phyloP scores from a whole-genome alignment of 169 alveolate genomes.

The Plasmodium vivax region DNA sequence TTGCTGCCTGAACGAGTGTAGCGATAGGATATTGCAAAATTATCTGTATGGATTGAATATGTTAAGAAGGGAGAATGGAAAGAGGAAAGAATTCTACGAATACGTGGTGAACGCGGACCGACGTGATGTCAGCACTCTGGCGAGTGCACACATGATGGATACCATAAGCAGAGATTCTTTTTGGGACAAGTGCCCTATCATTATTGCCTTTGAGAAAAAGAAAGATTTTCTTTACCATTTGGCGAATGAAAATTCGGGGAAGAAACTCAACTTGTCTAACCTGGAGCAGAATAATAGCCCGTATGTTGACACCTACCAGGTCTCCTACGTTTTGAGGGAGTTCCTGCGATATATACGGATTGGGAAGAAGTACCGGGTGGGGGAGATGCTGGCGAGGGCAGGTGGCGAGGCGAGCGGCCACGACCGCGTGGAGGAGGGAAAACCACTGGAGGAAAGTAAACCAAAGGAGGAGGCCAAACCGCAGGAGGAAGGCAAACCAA shows the following conservation, averaged over 20 bases:
- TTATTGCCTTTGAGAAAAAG: slow-evolving; percentile 65
- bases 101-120: slow-evolving; percentile 2
- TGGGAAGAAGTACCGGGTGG: not conserved
- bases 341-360: slow-evolving; percentile 5
- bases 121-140: not conserved
- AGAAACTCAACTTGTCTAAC: slow-evolving; percentile 22
- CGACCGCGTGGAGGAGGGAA: too few species aligned
- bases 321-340: slow-evolving; percentile 39
- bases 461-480: too few species aligned
- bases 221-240: slow-evolving; percentile 61
- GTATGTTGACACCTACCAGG: slow-evolving; percentile 41
- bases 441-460: too few species aligned
- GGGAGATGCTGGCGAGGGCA: not conserved
- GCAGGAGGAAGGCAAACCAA: not conserved
- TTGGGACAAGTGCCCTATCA: slow-evolving; percentile 16
- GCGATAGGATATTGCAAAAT: slow-evolving; percentile 20
- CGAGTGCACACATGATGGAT: slow-evolving; percentile 42
- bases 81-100: slow-evolving; percentile 48
- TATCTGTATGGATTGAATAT: slow-evolving; percentile 63
- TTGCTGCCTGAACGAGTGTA: not conserved
- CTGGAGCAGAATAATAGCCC: slow-evolving; percentile 4
- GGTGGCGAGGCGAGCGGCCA: not conserved
- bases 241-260: not conserved
- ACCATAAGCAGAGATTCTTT: not conserved
- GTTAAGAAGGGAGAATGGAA: slow-evolving; percentile 11